Conservation (phyloP, 805 yeast species). For the Yarrowia hollandica region DNA sequence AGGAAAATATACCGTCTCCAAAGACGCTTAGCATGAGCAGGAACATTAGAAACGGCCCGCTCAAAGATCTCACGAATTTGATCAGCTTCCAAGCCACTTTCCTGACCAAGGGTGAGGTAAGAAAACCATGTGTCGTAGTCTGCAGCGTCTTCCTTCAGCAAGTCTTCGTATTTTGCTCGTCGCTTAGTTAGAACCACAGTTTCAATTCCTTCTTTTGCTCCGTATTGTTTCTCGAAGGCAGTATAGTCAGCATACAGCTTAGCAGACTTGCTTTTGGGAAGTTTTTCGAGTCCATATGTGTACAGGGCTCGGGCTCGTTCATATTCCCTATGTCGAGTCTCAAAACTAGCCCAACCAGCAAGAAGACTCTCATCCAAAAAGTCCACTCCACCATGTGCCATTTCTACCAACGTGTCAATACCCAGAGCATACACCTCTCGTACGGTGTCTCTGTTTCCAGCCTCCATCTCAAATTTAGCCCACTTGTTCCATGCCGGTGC, state of each 20-base stretch:
- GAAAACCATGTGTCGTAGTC: conserved; percentile 87
- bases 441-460: conserved; percentile 49
- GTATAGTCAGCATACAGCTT: conserved; percentile 49
- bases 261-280: conserved; percentile 45
- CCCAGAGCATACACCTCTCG: conserved; percentile 69
- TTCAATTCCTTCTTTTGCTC: conserved; percentile 56
- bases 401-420: conserved; percentile 51
- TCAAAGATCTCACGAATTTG: conserved; percentile 46
- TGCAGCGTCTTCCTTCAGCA: conserved; percentile 47
- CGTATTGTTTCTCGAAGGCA: conserved; percentile 65
- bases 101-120: conserved; percentile 55
- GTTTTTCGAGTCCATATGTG: conserved; percentile 50
- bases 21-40: conserved; percentile 41
- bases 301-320: conserved; percentile 65
- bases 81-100: conserved; percentile 40
- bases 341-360: conserved; percentile 70
- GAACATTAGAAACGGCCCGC: conserved; percentile 47
- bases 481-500: conserved; percentile 70
- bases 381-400: conserved; percentile 37
- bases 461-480: conserved; percentile 66
- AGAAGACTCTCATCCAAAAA: conserved; percentile 45
- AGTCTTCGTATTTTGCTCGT: conserved; percentile 53
- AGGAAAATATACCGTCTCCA: conserved; percentile 74
- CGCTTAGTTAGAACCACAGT: conserved; percentile 55
- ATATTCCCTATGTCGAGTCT: conserved; percentile 56